Evolutionary conservation across 768 basidiomycete genomes (phyloP).

Genomic region (Imleria badia): DNA sequence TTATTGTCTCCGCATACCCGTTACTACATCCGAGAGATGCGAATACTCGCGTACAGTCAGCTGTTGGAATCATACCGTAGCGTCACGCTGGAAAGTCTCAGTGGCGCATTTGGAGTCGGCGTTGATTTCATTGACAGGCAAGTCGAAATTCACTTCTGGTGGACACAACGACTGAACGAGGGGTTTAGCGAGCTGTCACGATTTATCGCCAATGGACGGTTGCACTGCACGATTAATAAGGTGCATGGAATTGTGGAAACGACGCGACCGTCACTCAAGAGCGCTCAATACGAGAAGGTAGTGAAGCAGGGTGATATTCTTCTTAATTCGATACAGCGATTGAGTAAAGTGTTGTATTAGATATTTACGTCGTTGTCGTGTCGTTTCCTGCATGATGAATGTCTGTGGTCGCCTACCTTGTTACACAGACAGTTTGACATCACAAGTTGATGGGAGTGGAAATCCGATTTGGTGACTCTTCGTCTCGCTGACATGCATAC

Average conservation of each 20-base stretch:
- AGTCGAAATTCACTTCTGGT: conserved; percentile 30
- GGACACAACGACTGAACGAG: not conserved
- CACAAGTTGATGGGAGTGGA: not conserved
- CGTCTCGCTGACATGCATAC: not conserved
- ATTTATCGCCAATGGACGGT: conserved; percentile 84
- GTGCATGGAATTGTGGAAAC: conserved; percentile 95
- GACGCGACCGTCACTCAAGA: conserved; percentile 73
- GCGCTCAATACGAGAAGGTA: conserved; percentile 89
- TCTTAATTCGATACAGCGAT: conserved; percentile 80
- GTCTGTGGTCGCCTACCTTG: too few relatives aligned
- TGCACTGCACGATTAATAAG: conserved; percentile 90
- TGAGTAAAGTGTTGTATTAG: conserved; percentile 83
- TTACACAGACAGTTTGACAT: too few relatives aligned
- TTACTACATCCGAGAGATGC: conserved; percentile 93
- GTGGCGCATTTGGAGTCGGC: conserved; percentile 85
- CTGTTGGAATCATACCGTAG: conserved; percentile 89
- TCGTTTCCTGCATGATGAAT: not conserved
- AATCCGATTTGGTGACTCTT: not conserved
- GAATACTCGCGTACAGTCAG: conserved; percentile 90
- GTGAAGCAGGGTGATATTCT: conserved; percentile 90
- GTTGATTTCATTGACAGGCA: conserved; percentile 85
- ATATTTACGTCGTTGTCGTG: conserved; percentile 1
- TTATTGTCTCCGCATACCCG: conserved; percentile 83
- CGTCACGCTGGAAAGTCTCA: conserved; percentile 84
- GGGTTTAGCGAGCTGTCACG: conserved; percentile 77